Evolutionary conservation across 2,329 filamentous ascomycete genomes (phyloP).

Genomic region (Cercospora sp.): DNA sequence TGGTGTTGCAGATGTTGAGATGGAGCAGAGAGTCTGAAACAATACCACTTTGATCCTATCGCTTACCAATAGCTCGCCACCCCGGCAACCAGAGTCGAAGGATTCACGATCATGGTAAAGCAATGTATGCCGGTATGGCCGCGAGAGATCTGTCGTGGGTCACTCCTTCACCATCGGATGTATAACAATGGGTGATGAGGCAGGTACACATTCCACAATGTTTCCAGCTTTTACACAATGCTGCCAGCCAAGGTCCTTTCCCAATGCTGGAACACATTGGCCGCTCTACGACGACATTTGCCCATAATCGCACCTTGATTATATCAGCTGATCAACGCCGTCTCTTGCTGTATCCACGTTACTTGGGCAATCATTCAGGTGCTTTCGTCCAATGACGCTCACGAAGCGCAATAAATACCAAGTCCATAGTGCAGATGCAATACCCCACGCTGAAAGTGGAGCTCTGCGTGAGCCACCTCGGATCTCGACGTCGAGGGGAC

Average conservation of each 20-base stretch:
- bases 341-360: not conserved
- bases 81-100: not conserved
- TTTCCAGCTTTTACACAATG: not conserved
- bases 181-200: not conserved
- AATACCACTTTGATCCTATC: not conserved
- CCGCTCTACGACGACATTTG: not conserved
- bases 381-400: not conserved
- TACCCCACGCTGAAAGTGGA: not conserved
- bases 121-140: not conserved
- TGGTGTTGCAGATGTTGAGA: not conserved
- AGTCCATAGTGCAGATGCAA: not conserved
- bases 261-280: not conserved
- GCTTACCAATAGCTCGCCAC: not conserved
- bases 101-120: not conserved
- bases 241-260: not conserved
- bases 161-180: not conserved
- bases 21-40: not conserved
- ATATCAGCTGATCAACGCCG: not conserved
- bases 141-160: not conserved
- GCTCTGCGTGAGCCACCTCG: not conserved
- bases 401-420: not conserved
- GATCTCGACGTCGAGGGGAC: conserved; percentile 4
- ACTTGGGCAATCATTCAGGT: not conserved
- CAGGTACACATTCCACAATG: not conserved
- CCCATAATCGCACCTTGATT: not conserved